Evolutionary conservation across 495 filamentous ascomycete genomes (phyloP).

Genomic region (Aspergillus kassunensis): DNA sequence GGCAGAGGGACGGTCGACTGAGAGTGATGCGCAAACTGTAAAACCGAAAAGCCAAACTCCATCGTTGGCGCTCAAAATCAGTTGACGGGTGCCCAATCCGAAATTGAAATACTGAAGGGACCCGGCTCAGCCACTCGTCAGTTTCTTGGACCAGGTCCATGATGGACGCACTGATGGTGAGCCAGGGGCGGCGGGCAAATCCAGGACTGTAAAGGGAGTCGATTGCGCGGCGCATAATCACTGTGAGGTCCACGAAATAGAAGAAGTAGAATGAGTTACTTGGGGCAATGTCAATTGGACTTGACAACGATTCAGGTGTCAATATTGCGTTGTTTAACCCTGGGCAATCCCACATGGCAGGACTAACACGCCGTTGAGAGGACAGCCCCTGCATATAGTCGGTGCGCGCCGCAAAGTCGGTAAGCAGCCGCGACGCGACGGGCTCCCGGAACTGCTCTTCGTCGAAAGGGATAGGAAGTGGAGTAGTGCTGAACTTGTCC

Average conservation of each 20-base stretch:
- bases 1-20: slow-evolving; percentile 55
- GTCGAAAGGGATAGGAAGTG: slow-evolving; percentile 47
- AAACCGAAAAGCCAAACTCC: slow-evolving; percentile 45
- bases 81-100: slow-evolving; percentile 13
- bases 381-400: slow-evolving; percentile 14
- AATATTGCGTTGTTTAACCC: neutral
- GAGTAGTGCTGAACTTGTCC: slow-evolving; percentile 51
- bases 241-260: slow-evolving; percentile 35
- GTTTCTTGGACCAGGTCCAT: slow-evolving; percentile 40
- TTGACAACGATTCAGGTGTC: neutral
- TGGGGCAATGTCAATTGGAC: slow-evolving; percentile 16
- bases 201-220: slow-evolving; percentile 51
- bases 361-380: neutral
- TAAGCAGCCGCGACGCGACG: slow-evolving; percentile 25
- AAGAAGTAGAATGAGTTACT: slow-evolving; percentile 43
- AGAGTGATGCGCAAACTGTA: slow-evolving; percentile 52
- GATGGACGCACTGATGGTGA: slow-evolving; percentile 48
- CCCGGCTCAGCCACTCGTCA: slow-evolving; percentile 44
- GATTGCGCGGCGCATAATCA: slow-evolving; percentile 46
- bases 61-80: slow-evolving; percentile 22
- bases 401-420: slow-evolving; percentile 22
- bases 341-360: neutral
- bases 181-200: slow-evolving; percentile 46
- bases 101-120: slow-evolving; percentile 45
- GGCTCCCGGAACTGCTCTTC: slow-evolving; percentile 44